Evolutionary conservation across 2,329 filamentous ascomycete genomes (phyloP).

Genomic region (Paraconiothyrium brasiliense): DNA sequence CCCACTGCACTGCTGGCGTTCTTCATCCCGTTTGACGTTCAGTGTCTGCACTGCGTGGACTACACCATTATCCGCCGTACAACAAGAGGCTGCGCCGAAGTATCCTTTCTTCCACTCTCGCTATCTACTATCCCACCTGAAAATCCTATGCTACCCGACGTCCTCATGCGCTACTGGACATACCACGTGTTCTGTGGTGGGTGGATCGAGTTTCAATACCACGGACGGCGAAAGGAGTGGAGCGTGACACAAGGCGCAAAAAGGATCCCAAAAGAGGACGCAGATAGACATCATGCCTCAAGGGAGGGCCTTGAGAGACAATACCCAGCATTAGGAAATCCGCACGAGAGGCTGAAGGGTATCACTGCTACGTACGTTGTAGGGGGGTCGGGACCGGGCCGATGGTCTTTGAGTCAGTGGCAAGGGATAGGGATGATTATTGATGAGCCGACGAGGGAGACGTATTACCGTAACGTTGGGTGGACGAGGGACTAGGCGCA

Average conservation of each 20-base stretch:
- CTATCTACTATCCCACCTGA: neutral
- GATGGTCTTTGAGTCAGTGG: neutral
- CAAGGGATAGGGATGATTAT: neutral
- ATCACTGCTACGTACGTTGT: neutral
- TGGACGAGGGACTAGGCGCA: neutral
- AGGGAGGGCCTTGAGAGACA: neutral
- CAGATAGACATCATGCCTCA: neutral
- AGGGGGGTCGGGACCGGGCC: neutral
- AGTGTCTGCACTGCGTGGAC: conserved; percentile 22
- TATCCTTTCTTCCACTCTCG: neutral
- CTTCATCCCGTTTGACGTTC: conserved; percentile 17
- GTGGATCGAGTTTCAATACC: conserved; percentile 17
- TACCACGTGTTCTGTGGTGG: conserved; percentile 4
- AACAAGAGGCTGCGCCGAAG: conserved; percentile 14
- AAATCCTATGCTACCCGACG: neutral
- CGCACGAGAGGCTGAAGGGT: conserved; percentile 7
- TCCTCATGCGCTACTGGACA: conserved; percentile 9
- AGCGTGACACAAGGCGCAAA: conserved; percentile 11
- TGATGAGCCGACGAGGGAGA: conserved; percentile 1
- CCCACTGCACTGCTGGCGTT: conserved; percentile 9
- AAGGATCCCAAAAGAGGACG: neutral
- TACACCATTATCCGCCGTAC: conserved; percentile 21
- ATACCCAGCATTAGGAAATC: conserved; percentile 2
- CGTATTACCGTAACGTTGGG: conserved; percentile 9
- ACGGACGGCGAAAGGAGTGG: conserved; percentile 6